Evolutionary conservation across 148 eudicot genomes (phyloP).

Genomic region (Heliamphora exappendiculata): DNA sequence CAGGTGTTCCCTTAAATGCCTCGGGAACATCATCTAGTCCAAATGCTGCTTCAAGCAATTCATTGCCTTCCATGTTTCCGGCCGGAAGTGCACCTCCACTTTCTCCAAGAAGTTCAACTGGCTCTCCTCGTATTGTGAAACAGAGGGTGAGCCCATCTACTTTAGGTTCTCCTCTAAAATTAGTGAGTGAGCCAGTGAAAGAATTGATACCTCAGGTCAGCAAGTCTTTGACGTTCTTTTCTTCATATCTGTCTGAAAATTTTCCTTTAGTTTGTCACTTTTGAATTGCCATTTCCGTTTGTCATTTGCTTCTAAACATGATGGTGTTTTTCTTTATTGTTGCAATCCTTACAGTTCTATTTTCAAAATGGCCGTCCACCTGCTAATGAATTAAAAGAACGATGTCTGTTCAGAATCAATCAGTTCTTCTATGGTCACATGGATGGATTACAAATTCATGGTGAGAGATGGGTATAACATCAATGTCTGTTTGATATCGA

Average conservation of each 20-base stretch:
- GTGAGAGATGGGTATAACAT: conserved; percentile 29
- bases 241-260: neutral
- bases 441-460: conserved; percentile 78
- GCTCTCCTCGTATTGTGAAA: conserved; percentile 82
- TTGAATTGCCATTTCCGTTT: neutral
- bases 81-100: conserved; percentile 98
- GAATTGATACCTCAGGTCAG: conserved; percentile 91
- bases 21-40: conserved; percentile 60
- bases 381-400: conserved; percentile 83
- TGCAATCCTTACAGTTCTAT: conserved; percentile 59
- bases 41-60: conserved; percentile 59
- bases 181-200: conserved; percentile 74
- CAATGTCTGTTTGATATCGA: neutral
- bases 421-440: conserved; percentile 79
- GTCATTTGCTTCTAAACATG: neutral
- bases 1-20: conserved; percentile 58
- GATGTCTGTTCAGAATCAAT: conserved; percentile 78
- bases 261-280: neutral
- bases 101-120: conserved; percentile 95
- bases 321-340: neutral
- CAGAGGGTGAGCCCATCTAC: conserved; percentile 71
- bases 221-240: conserved; percentile 2
- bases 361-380: conserved; percentile 93
- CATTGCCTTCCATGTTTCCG: conserved; percentile 95
- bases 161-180: conserved; percentile 71